Evolutionary conservation across 1,139 yeast species (phyloP).

Genomic region (Kurtzmaniella quercitrusa): DNA sequence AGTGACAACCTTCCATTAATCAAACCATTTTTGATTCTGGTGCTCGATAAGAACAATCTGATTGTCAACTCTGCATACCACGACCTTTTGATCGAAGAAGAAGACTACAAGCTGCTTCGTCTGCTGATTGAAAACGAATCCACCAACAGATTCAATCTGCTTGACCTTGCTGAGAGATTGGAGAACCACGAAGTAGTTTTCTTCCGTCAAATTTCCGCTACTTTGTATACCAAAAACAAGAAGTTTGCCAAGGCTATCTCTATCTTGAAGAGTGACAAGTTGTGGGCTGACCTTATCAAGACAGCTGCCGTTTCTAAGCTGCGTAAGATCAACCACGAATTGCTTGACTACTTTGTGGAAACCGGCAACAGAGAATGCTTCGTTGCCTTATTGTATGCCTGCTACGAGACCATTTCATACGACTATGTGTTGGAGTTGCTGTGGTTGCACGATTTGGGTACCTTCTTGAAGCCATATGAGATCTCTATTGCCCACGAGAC

Average conservation of each 20-base stretch:
- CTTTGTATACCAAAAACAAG: conserved; percentile 88
- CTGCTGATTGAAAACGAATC: conserved; percentile 75
- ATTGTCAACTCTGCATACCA: conserved; percentile 95
- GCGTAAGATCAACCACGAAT: conserved; percentile 80
- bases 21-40: conserved; percentile 90
- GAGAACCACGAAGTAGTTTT: conserved; percentile 88
- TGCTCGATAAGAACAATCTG: conserved; percentile 83
- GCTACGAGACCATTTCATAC: conserved; percentile 73
- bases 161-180: conserved; percentile 87
- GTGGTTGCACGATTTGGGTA: conserved; percentile 79
- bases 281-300: conserved; percentile 92
- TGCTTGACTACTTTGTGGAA: conserved; percentile 88
- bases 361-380: conserved; percentile 96
- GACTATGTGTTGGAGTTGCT: conserved; percentile 87
- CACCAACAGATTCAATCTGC: conserved; percentile 86
- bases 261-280: conserved; percentile 83
- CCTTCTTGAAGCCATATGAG: conserved; percentile 86
- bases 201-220: conserved; percentile 95
- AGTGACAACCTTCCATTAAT: conserved; percentile 94
- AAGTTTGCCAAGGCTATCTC: conserved; percentile 88
- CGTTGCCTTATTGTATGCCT: conserved; percentile 82
- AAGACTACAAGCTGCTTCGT: conserved; percentile 85
- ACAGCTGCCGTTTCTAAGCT: conserved; percentile 86
- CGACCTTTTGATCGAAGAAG: conserved; percentile 92
- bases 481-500: conserved; percentile 81